Evolutionary conservation across 1,139 yeast genomes (phyloP), one percentile per base, ranked within the genome.

Genomic region (Magnusiomyces sp.): DNA sequence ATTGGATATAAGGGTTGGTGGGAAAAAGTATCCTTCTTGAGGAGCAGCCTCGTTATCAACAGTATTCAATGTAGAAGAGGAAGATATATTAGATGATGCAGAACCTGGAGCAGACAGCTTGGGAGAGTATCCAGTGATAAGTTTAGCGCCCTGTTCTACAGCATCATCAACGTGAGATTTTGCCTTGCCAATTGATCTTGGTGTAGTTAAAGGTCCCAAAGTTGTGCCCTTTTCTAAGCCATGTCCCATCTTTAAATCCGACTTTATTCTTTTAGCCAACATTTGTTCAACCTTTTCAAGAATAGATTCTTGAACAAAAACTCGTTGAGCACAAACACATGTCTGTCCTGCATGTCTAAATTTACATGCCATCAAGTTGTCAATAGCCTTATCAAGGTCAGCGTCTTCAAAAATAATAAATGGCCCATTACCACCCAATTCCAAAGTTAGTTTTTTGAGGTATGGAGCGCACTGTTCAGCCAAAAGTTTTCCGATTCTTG

Each of bases 361-460:
- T 56, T 71, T 69, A 65, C 50, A 47, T 11, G 43, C 11, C 53
- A 50, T 48, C 29, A 50, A 38, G 32, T 47, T 46, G 14, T 31
- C 59, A 54, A 83, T 80, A 52, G 94, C 80, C 59, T 71, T 69
- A 50, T 78, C 79, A 50, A 85, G 59, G 60, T 85, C 79, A 53
- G 86, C 86, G 65, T 85, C 94, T 59, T 80, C 75, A 63, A 84
- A 84, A 46, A 85, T 80, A 58, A 85, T 79, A 69, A 83, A 81
- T 59, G 95, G 90, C 47, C 92, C 83, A 72, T 86, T 85, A 62
- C 95, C 95, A 61, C 95, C 95, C 61, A 84, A 80, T 71, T 85
- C 95, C 60, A 85, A 76, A 39, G 95, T 84, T 49, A 83, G 84
- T 69, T 59, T 80, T 80, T 55, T 70, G 48, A 68, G 58, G 67